These are phyloP conservation scores for Wickerhamomyces sp. DNA, from an alignment of 1,139 yeast species.

Conservation along the genomic window DNA sequence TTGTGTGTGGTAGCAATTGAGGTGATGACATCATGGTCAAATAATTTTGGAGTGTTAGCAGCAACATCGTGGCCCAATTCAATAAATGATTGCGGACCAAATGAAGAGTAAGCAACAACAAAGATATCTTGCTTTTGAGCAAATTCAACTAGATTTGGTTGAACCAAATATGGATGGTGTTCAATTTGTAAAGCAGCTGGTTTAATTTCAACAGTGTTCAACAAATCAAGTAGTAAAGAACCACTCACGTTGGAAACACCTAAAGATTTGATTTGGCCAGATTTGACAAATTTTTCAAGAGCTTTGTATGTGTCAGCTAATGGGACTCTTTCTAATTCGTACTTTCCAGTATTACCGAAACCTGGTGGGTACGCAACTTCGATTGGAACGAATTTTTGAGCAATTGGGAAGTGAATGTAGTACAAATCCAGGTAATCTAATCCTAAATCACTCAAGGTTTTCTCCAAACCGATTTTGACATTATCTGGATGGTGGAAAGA, in stretches of 20 bases:
- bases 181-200: constrained; percentile 66
- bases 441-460: constrained; percentile 58
- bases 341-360: constrained; percentile 52
- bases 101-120: constrained; percentile 81
- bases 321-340: constrained; percentile 66
- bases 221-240: constrained; percentile 66
- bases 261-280: constrained; percentile 67
- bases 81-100: constrained; percentile 73
- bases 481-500: constrained; percentile 56
- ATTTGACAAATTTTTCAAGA: constrained; percentile 55
- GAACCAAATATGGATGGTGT: constrained; percentile 84
- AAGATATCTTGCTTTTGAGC: constrained; percentile 60
- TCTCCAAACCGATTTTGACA: constrained; percentile 53
- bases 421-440: constrained; percentile 70
- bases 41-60: constrained; percentile 47
- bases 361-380: constrained; percentile 74
- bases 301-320: constrained; percentile 78
- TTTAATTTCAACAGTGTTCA: constrained; percentile 63
- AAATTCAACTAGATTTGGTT: constrained; percentile 59
- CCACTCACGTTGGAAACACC: constrained; percentile 86
- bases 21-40: constrained; percentile 48
- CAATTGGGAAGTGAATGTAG: constrained; percentile 79
- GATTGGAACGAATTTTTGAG: constrained; percentile 66
- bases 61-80: constrained; percentile 57
- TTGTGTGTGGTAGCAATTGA: constrained; percentile 50